Base-by-base conservation (phyloP, 495 filamentous ascomycete genomes). In the Saxispiralis lemnorum region DNA sequence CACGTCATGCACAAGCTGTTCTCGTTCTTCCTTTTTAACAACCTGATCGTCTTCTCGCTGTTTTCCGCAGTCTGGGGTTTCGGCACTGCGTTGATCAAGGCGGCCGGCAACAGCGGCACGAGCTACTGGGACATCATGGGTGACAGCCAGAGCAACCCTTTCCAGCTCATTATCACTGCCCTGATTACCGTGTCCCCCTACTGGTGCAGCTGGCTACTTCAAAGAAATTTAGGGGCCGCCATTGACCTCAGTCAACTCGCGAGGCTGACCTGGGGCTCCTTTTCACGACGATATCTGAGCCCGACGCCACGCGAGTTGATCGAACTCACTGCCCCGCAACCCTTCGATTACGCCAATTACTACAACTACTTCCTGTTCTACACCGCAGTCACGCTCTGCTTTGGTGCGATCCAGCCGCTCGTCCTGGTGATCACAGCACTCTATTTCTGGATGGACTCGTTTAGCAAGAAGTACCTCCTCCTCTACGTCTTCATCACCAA, bases 281-380 rank as follows among this genome's bases (percentile, higher is more conserved):
- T 89, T 55, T 70, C 75, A 46, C 79, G 82, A 51, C 86, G 76
- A 14, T 93, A 93, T 53, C 72, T 82, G 40, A 72, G 70, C 41
- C 88, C 89, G 2, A 99, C 89, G 7, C 92, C 89, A 33, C 75
- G 89, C 34, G 81, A 99, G 59, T 67, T 84, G 50, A 96, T 96
- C 53, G 84, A 94, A 55, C 76, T 86, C 63, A 92, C 88, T 7
- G 92, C 92, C 33, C 89, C 89, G 36, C 83, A 81, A 2, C 63
- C 81, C 10, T 95, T 99, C 60, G 87, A 95, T 52, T 97, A 94
- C 54, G 84, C 89, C 39, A 83, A 73, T 46, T 95, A 96, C 63
- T 96, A 95, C 67, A 96, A 95, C 58, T 83, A 78, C 61, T 95
- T 95, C 61, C 68, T 96, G 14, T 99, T 83, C 63, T 95, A 95